Evolutionary conservation across 306 rosid genomes (phyloP).

Genomic region (Biancaea sappan): DNA sequence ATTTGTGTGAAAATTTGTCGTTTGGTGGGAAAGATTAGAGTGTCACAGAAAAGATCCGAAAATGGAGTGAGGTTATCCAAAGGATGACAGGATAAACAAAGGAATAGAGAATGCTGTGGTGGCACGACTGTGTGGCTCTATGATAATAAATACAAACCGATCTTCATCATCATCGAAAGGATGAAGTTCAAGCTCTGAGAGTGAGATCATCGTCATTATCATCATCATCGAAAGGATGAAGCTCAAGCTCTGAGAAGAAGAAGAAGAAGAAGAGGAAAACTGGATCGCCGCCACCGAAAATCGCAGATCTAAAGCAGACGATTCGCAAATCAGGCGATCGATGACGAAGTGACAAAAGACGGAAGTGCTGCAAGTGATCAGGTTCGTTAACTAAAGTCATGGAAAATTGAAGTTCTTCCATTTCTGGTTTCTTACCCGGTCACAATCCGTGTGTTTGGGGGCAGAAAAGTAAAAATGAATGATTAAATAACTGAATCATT

Average conservation of each 20-base stretch:
- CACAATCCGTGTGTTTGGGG: too few species aligned
- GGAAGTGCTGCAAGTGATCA: background rate
- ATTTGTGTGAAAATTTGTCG: too few species aligned
- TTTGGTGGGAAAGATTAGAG: background rate
- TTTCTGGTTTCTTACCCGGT: background rate
- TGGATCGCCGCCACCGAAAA: background rate
- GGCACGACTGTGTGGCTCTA: background rate
- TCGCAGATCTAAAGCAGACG: too few species aligned
- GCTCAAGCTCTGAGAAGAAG: background rate
- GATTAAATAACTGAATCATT: too few species aligned
- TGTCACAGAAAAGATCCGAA: background rate
- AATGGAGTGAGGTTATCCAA: slow-evolving; percentile 2
- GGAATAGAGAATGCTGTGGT: background rate
- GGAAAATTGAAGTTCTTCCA: background rate
- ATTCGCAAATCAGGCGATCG: background rate
- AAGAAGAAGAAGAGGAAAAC: background rate
- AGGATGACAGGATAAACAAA: background rate
- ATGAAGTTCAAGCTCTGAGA: background rate
- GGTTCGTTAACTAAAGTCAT: background rate
- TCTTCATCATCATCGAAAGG: background rate
- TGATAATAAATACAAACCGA: background rate
- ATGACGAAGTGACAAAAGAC: background rate
- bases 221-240: background rate
- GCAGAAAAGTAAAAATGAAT: too few species aligned
- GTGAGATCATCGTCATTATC: background rate